Evolutionary conservation across 192 early-diverging fungal species (phyloP).

Genomic region (Coemansia erecta): DNA sequence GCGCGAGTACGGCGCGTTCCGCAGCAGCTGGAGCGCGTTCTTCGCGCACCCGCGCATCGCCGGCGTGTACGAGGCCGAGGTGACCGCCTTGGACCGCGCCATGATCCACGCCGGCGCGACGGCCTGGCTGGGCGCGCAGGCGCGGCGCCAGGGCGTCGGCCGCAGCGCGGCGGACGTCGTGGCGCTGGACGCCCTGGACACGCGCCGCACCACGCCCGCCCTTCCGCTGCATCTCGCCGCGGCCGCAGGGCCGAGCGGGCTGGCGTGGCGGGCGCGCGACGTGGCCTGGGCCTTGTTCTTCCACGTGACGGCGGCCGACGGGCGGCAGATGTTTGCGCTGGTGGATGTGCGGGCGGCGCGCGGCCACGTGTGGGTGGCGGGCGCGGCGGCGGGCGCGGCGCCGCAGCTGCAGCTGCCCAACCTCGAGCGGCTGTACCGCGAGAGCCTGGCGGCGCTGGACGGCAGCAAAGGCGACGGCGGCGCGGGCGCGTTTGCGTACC

Average conservation of each 20-base stretch:
- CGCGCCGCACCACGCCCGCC: constrained; percentile 22
- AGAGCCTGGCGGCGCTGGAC: constrained; percentile 40
- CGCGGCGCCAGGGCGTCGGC: constrained; percentile 14
- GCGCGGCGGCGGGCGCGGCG: constrained; percentile 56
- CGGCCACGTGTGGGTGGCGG: constrained; percentile 75
- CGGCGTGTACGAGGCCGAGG: constrained; percentile 93
- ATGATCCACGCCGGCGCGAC: constrained; percentile 74
- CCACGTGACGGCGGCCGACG: constrained; percentile 56
- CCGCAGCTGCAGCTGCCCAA: constrained; percentile 71
- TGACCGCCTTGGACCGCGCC: constrained; percentile 77
- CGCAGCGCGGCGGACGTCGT: constrained; percentile 29
- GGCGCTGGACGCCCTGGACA: constrained; percentile 32
- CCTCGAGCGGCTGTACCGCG: constrained; percentile 63
- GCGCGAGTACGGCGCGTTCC: constrained; percentile 66
- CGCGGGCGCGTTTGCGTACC: constrained; percentile 47
- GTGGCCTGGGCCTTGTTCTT: constrained; percentile 76
- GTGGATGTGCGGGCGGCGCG: constrained; percentile 59
- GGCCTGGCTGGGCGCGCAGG: constrained; percentile 28
- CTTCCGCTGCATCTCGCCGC: constrained; percentile 12
- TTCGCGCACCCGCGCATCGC: constrained; percentile 85
- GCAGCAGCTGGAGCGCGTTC: constrained; percentile 70
- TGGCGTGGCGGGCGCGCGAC: constrained; percentile 28
- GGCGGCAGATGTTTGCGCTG: constrained; percentile 63
- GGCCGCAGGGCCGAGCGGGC: neutral
- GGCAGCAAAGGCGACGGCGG: too few species aligned